phyloP scores from a whole-genome alignment of 805 yeast species.

The Cyberlindnera samutprakarnensis region DNA sequence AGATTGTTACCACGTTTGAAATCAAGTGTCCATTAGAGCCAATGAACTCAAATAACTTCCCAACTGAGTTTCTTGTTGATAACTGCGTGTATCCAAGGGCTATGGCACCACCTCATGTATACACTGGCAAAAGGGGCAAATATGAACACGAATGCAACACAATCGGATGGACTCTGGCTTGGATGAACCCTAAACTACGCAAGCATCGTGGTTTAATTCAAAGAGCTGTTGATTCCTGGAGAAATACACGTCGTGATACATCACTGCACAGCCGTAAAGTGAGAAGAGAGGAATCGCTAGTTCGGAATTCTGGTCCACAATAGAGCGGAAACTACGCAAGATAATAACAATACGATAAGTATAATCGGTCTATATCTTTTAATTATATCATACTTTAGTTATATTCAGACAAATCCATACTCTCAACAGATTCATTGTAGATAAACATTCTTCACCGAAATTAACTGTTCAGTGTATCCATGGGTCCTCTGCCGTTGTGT shows the following conservation, averaged over 20 bases:
- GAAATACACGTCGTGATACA: conserved; percentile 37
- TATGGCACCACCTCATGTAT: conserved; percentile 32
- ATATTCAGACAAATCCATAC: too few relatives aligned
- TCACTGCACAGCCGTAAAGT: conserved; percentile 12
- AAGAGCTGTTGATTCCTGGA: conserved; percentile 45
- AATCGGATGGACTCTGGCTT: conserved; percentile 41
- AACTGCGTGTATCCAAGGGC: conserved; percentile 47
- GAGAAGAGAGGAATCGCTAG: not conserved
- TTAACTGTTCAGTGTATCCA: too few relatives aligned
- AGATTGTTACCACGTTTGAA: conserved; percentile 20
- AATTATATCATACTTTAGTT: too few relatives aligned
- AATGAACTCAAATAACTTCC: conserved; percentile 14
- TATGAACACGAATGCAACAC: conserved; percentile 42
- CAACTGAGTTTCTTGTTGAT: conserved; percentile 25
- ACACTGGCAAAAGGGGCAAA: conserved; percentile 35
- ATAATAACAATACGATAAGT: too few relatives aligned
- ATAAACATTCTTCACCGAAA: too few relatives aligned
- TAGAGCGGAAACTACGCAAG: too few relatives aligned
- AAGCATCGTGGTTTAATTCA: conserved; percentile 39
- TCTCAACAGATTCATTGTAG: too few relatives aligned
- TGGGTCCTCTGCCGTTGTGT: too few relatives aligned
- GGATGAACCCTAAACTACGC: conserved; percentile 34
- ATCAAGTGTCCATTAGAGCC: conserved; percentile 17
- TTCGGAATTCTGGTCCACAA: too few relatives aligned
- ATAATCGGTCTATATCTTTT: too few relatives aligned